Conservation (phyloP, 805 yeast genomes). For the Candida alai region DNA sequence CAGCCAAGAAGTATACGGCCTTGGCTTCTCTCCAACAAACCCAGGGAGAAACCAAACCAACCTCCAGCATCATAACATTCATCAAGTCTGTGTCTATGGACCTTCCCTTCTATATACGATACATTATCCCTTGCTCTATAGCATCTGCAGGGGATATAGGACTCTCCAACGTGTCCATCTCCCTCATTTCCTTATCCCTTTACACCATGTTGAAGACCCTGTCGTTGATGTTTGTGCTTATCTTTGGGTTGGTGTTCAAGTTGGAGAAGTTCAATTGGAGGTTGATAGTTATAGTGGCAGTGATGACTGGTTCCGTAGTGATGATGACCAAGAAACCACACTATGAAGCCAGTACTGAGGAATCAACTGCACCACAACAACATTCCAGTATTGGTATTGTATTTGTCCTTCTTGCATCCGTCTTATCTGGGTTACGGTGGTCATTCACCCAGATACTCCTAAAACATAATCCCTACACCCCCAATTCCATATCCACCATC, state of each 20-base stretch:
- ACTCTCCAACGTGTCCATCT: conserved; percentile 78
- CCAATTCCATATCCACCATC: conserved; percentile 81
- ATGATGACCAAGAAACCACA: conserved; percentile 71
- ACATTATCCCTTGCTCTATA: conserved; percentile 76
- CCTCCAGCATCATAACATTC: conserved; percentile 1
- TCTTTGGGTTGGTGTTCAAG: conserved; percentile 81
- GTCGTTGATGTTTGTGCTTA: conserved; percentile 78
- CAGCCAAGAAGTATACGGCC: too few species aligned
- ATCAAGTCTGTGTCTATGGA: conserved; percentile 16
- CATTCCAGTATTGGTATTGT: conserved; percentile 54
- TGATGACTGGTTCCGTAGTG: conserved; percentile 81
- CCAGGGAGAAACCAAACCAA: conserved; percentile 3
- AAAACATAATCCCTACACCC: conserved; percentile 50
- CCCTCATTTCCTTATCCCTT: conserved; percentile 73
- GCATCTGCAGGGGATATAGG: conserved; percentile 95
- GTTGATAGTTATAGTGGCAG: conserved; percentile 60
- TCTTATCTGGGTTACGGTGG: conserved; percentile 91
- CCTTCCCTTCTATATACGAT: conserved; percentile 36
- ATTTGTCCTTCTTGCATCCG: conserved; percentile 72
- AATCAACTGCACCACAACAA: conserved; percentile 9
- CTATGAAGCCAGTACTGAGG: conserved; percentile 14
- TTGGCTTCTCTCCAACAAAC: background rate
- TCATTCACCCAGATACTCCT: conserved; percentile 84
- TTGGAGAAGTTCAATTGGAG: conserved; percentile 72
- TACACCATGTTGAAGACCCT: conserved; percentile 94